A percentile compares a stretch with the other conserved stretches of the same genome.
Conservation (phyloP, 208 protist genomes). For the Leishmania aethiopica region DNA sequence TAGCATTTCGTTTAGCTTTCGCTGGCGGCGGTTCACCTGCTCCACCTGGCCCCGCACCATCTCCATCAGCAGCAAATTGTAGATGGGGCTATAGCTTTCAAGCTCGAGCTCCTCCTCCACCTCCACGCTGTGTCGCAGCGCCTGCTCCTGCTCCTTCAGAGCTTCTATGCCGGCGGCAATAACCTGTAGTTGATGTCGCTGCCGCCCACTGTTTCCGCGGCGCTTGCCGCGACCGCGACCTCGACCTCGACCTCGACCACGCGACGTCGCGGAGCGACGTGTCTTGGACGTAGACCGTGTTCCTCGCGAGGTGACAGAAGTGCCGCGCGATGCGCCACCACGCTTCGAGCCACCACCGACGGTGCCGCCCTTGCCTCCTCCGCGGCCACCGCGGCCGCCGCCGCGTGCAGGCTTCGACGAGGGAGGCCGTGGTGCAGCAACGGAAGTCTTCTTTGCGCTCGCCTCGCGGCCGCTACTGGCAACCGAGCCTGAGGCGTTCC, state of each 20-base stretch:
- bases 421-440: constrained; percentile 6
- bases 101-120: constrained; percentile 59
- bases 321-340: background rate
- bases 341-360: background rate
- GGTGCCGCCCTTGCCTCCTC: constrained; percentile 7
- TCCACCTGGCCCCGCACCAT: constrained; percentile 62
- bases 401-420: background rate
- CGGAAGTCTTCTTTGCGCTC: constrained; percentile 18
- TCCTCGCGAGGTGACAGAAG: constrained; percentile 6
- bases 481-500: constrained; percentile 24
- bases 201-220: constrained; percentile 1
- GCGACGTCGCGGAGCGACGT: constrained; percentile 6
- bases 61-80: constrained; percentile 77
- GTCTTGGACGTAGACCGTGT: constrained; percentile 1
- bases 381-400: constrained; percentile 1
- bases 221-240: constrained; percentile 12
- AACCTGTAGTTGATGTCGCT: constrained; percentile 26
- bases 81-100: constrained; percentile 53
- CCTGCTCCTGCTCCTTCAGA: constrained; percentile 41
- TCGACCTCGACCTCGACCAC: constrained; percentile 6
- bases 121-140: constrained; percentile 38
- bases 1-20: constrained; percentile 61
- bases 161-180: constrained; percentile 25
- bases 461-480: constrained; percentile 16
- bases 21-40: constrained; percentile 67